Conservation (phyloP, 2,329 filamentous ascomycete genomes). For the Scytalidium lignicola region DNA sequence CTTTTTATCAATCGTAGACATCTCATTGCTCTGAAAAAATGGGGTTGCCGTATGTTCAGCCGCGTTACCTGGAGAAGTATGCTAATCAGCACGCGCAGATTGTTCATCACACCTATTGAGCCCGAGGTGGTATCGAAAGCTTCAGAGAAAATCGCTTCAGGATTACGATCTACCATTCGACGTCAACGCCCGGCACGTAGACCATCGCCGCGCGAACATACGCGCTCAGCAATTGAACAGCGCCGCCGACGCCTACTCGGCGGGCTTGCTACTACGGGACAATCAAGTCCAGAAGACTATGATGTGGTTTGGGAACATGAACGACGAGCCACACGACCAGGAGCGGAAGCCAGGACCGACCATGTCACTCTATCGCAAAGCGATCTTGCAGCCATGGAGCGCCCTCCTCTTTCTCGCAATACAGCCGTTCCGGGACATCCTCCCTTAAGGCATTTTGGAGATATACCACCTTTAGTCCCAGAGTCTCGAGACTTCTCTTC, state of each 20-base stretch:
- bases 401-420: not conserved
- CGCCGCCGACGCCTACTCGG: slow-evolving; percentile 18
- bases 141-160: slow-evolving; percentile 22
- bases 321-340: slow-evolving; percentile 3
- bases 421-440: not conserved
- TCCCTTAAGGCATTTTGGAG: not conserved
- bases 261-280: slow-evolving; percentile 6
- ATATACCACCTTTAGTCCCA: slow-evolving; percentile 19
- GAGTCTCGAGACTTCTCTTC: slow-evolving; percentile 22
- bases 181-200: slow-evolving; percentile 9
- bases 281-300: slow-evolving; percentile 10
- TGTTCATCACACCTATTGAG: slow-evolving; percentile 25
- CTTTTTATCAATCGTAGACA: slow-evolving; percentile 1
- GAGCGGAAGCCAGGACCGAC: slow-evolving; percentile 3
- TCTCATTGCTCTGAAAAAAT: slow-evolving; percentile 15
- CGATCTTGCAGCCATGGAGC: not conserved
- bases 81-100: slow-evolving; percentile 22
- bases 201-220: slow-evolving; percentile 5
- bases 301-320: slow-evolving; percentile 12
- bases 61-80: slow-evolving; percentile 10
- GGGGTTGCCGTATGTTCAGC: slow-evolving; percentile 27
- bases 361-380: not conserved
- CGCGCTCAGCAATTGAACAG: slow-evolving; percentile 13
- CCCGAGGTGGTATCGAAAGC: slow-evolving; percentile 21
- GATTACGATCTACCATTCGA: slow-evolving; percentile 25